phyloP scores from a whole-genome alignment of 2,329 filamentous ascomycete genomes.

The Zelopaecilomyces penicillatus region DNA sequence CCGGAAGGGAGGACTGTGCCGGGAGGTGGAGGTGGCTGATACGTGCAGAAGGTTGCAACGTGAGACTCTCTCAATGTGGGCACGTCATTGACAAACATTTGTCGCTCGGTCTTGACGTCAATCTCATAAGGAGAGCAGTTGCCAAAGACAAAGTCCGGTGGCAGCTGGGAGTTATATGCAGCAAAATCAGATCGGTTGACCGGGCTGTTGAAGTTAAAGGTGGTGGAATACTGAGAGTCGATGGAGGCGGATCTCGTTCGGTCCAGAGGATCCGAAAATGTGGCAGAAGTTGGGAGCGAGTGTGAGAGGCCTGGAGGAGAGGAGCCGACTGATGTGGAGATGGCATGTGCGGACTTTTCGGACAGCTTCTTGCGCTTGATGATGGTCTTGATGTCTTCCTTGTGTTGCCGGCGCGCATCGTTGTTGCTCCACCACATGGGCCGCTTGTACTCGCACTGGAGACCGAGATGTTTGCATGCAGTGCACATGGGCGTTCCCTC shows the following conservation, averaged over 20 bases:
- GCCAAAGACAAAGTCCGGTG: constrained; percentile 50
- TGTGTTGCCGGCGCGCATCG: constrained; percentile 75
- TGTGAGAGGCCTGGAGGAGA: constrained; percentile 74
- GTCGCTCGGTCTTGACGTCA: constrained; percentile 90
- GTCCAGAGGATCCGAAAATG: constrained; percentile 65
- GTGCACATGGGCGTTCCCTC: constrained; percentile 55
- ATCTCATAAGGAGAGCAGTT: constrained; percentile 75
- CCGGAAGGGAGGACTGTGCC: constrained; percentile 58
- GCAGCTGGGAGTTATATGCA: constrained; percentile 56
- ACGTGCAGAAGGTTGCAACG: constrained; percentile 89
- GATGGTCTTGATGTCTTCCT: constrained; percentile 92
- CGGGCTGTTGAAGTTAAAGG: constrained; percentile 64
- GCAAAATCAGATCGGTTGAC: constrained; percentile 47
- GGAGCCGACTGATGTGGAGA: constrained; percentile 52
- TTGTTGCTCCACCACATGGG: constrained; percentile 97
- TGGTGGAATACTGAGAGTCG: constrained; percentile 67
- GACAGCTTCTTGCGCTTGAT: constrained; percentile 95
- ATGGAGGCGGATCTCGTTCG: constrained; percentile 69
- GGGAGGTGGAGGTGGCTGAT: constrained; percentile 65
- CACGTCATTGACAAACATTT: constrained; percentile 88
- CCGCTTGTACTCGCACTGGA: constrained; percentile 92
- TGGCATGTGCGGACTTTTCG: constrained; percentile 64
- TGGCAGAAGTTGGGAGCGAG: constrained; percentile 72
- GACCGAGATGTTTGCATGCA: constrained; percentile 64
- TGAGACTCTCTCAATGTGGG: constrained; percentile 79